Conservation (phyloP, 306 rosid genomes). For the Neltuma alba region DNA sequence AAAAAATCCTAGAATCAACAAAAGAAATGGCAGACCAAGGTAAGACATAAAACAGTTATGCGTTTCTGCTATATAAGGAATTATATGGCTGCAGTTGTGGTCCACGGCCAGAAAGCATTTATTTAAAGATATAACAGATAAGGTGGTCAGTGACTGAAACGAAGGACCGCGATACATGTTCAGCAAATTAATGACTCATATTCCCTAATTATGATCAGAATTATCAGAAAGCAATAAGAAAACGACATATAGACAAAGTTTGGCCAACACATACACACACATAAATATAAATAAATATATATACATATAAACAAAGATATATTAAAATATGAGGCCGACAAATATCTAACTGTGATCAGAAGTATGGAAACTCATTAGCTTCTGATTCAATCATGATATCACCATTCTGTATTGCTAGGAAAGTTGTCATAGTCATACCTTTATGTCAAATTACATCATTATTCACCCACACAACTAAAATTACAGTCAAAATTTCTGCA, state of each 20-base stretch:
- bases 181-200: constrained; percentile 7
- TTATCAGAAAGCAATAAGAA: constrained; percentile 5
- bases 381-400: constrained; percentile 30
- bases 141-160: constrained; percentile 33
- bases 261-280: neutral
- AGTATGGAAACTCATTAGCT: constrained; percentile 5
- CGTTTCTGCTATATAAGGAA: neutral
- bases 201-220: neutral
- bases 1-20: neutral
- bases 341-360: constrained; percentile 9
- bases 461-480: neutral
- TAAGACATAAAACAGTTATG: neutral
- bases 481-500: neutral
- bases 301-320: neutral
- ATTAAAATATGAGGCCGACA: constrained; percentile 25
- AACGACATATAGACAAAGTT: neutral
- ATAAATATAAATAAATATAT: no score
- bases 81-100: constrained; percentile 41
- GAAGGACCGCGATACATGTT: constrained; percentile 46
- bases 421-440: constrained; percentile 23
- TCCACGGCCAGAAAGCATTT: constrained; percentile 42
- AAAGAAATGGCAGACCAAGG: neutral
- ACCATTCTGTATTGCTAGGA: constrained; percentile 8
- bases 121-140: constrained; percentile 13
- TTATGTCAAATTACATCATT: constrained; percentile 19